Conservation (phyloP, 805 yeast species). For the Cyberlindnera mississippiensis region DNA sequence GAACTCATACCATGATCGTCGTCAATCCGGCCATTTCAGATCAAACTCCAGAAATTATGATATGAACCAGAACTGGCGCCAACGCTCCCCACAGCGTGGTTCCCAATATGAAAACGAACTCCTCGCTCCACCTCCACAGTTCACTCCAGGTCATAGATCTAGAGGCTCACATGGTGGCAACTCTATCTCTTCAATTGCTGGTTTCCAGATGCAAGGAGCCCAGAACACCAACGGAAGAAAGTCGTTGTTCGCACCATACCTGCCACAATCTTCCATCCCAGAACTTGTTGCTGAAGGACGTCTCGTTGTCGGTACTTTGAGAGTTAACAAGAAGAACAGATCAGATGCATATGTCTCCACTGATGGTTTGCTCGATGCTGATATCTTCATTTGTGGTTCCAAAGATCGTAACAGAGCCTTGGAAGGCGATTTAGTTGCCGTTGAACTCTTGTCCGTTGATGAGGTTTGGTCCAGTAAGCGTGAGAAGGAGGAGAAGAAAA, state of each 20-base stretch:
- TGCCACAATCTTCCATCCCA: constrained; percentile 91
- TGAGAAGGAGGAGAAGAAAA: constrained; percentile 95
- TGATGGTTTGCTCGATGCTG: constrained; percentile 93
- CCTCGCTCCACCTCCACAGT: constrained; percentile 17
- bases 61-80: constrained; percentile 64
- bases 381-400: constrained; percentile 95
- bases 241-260: constrained; percentile 91
- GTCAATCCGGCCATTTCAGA: constrained; percentile 38
- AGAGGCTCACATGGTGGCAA: constrained; percentile 70
- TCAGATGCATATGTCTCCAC: constrained; percentile 99
- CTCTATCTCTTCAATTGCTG: constrained; percentile 35
- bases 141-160: constrained; percentile 74
- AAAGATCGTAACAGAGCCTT: constrained; percentile 96
- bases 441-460: constrained; percentile 89
- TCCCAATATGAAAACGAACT: constrained; percentile 25
- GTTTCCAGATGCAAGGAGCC: constrained; percentile 23
- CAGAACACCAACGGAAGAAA: constrained; percentile 44
- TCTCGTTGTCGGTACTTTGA: constrained; percentile 83
- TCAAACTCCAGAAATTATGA: constrained; percentile 35
- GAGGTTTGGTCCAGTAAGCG: constrained; percentile 97
- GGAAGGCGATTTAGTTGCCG: constrained; percentile 96
- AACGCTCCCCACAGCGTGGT: constrained; percentile 34
- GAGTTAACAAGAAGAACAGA: constrained; percentile 94
- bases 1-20: constrained; percentile 33
- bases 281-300: constrained; percentile 85